phyloP scores from a whole-genome alignment of 495 filamentous ascomycete species.

The Usnea hakonensis region DNA sequence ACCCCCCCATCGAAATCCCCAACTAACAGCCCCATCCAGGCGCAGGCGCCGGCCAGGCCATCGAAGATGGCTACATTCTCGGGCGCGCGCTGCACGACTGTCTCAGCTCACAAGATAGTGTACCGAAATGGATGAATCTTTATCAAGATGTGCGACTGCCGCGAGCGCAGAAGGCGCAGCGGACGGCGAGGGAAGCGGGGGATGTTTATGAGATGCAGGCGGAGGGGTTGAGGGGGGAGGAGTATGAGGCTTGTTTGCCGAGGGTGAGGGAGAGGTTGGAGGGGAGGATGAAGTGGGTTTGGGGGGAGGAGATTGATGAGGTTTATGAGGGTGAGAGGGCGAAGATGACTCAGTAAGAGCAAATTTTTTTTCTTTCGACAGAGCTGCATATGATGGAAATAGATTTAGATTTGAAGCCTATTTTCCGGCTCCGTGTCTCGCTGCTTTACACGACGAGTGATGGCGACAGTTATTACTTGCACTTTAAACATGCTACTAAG shows the following conservation, averaged over 20 bases:
- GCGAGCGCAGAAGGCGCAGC: constrained; percentile 33
- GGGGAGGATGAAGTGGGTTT: constrained; percentile 32
- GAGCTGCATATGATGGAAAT: too few species aligned
- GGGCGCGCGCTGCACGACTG: constrained; percentile 29
- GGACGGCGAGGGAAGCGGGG: constrained; percentile 31
- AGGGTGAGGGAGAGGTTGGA: constrained; percentile 25
- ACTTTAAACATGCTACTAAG: too few species aligned
- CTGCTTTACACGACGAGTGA: too few species aligned
- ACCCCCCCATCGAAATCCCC: too few species aligned
- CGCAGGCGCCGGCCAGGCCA: constrained; percentile 26
- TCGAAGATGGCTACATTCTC: constrained; percentile 37
- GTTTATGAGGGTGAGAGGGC: constrained; percentile 22
- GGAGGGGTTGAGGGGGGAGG: constrained; percentile 27
- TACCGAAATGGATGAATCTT: constrained; percentile 26
- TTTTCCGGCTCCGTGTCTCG: too few species aligned
- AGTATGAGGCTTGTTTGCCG: constrained; percentile 28
- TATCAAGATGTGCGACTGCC: constrained; percentile 38
- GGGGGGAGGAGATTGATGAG: constrained; percentile 30
- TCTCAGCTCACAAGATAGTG: constrained; percentile 8
- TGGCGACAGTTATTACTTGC: too few species aligned
- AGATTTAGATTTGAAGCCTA: too few species aligned
- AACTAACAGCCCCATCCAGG: constrained; percentile 19
- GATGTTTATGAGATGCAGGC: constrained; percentile 33
- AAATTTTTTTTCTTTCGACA: background rate
- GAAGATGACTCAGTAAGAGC: background rate